Conservation (phyloP, 2,329 filamentous ascomycete species). For the Coleophoma cylindrospora region DNA sequence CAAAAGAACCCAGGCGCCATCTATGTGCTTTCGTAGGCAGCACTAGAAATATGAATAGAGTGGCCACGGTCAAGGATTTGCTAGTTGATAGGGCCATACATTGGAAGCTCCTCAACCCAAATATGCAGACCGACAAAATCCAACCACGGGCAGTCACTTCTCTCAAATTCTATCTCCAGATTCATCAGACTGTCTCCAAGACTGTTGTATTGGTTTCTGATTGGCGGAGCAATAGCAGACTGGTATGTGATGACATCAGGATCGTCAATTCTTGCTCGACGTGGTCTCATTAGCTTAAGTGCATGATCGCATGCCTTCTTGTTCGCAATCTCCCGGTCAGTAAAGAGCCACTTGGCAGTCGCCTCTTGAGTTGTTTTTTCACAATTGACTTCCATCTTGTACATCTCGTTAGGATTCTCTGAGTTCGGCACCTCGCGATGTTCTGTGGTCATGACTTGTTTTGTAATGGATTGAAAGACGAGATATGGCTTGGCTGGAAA, state of each 20-base stretch:
- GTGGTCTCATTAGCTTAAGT: conserved; percentile 4
- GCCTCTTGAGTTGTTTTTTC: too few relatives aligned
- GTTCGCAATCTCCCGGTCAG: conserved; percentile 11
- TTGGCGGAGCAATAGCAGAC: not conserved
- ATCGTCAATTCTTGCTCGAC: conserved; percentile 1
- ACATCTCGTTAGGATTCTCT: not conserved
- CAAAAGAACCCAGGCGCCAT: too few relatives aligned
- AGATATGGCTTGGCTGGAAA: not conserved
- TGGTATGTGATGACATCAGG: conserved; percentile 1
- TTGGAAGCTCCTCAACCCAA: conserved; percentile 1
- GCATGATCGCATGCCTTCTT: conserved; percentile 10
- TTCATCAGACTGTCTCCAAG: not conserved
- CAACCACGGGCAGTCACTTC: not conserved
- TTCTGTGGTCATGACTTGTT: not conserved
- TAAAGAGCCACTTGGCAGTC: not conserved
- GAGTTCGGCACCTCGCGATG: conserved; percentile 4
- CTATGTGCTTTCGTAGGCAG: too few relatives aligned
- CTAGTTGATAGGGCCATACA: conserved; percentile 3
- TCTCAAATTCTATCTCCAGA: not conserved
- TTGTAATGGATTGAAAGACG: not conserved
- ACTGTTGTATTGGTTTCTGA: conserved; percentile 3
- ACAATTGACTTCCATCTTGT: not conserved
- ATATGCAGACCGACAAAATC: not conserved
- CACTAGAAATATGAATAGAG: too few relatives aligned
- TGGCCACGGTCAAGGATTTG: not conserved